Percentiles rank a stretch among this genome's conserved stretches.
These are phyloP conservation scores for Lathyrus sativus DNA, from an alignment of 306 rosid genomes.

Conservation along the genomic window DNA sequence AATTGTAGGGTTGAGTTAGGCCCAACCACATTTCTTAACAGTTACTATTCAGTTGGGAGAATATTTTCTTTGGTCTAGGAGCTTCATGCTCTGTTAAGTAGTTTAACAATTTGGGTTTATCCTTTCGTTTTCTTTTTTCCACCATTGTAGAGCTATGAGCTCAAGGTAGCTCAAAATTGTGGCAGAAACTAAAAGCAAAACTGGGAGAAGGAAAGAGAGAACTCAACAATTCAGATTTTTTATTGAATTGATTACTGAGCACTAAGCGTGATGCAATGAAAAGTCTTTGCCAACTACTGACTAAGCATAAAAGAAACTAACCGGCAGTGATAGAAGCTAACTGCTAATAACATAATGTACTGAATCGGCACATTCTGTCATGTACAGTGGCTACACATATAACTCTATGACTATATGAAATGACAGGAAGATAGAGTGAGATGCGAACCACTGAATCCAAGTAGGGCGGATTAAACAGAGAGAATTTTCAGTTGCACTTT, in stretches of 20 bases:
- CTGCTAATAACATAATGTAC: neutral
- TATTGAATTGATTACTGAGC: neutral
- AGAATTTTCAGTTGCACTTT: neutral
- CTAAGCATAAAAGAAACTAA: slow-evolving; percentile 6
- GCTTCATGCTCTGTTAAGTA: too few relatives aligned
- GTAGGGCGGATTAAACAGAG: neutral
- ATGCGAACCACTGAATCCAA: neutral
- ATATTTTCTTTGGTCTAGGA: too few relatives aligned
- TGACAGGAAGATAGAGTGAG: slow-evolving; percentile 1
- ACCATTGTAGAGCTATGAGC: too few relatives aligned
- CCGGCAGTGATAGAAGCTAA: neutral
- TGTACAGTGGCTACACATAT: neutral
- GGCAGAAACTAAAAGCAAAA: neutral
- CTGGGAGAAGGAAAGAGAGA: slow-evolving; percentile 4
- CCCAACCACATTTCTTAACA: too few relatives aligned
- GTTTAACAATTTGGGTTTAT: too few relatives aligned
- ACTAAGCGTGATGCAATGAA: neutral
- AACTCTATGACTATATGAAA: slow-evolving; percentile 1
- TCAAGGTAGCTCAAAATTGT: neutral
- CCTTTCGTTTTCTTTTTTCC: too few relatives aligned
- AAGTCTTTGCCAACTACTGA: neutral
- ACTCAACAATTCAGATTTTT: neutral
- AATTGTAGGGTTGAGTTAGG: too few relatives aligned
- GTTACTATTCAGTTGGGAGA: too few relatives aligned
- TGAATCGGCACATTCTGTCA: neutral